These are phyloP conservation scores for Zelonia costaricensis DNA, from an alignment of 208 protist genomes.

Conservation along the genomic window DNA sequence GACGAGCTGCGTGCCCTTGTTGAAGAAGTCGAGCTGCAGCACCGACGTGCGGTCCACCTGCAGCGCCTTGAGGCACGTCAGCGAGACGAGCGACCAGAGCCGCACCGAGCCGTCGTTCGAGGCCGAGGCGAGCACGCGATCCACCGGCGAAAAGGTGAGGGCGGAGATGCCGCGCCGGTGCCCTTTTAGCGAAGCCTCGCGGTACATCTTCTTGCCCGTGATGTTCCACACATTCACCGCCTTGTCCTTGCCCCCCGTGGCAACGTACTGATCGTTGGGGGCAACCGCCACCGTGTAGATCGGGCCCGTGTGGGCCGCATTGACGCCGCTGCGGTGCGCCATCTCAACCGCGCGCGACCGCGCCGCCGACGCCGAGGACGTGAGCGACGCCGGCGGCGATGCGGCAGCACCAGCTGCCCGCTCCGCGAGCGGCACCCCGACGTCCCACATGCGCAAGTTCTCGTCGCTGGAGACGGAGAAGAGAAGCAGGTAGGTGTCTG, in stretches of 20 bases:
- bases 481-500: conserved; percentile 63
- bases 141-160: conserved; percentile 77
- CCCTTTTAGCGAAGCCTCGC: conserved; percentile 74
- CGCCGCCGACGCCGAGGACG: background rate
- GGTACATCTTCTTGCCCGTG: conserved; percentile 78
- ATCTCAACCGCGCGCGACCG: conserved; percentile 19
- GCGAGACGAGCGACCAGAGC: conserved; percentile 86
- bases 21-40: conserved; percentile 88
- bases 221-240: conserved; percentile 80
- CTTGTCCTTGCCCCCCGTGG: conserved; percentile 92
- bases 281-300: conserved; percentile 81
- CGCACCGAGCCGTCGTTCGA: conserved; percentile 88
- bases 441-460: conserved; percentile 86
- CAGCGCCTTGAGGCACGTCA: conserved; percentile 83
- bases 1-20: conserved; percentile 83
- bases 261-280: conserved; percentile 90
- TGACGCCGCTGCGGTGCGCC: conserved; percentile 66
- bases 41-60: conserved; percentile 80
- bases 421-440: conserved; percentile 35
- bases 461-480: conserved; percentile 83
- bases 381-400: background rate
- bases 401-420: conserved; percentile 7
- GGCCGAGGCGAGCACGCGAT: conserved; percentile 84
- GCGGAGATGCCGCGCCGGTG: conserved; percentile 83
- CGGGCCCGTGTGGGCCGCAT: conserved; percentile 71